phyloP scores from a whole-genome alignment of 176 grass and related monocot genomes.

The Cenchrus fungigraminus region DNA sequence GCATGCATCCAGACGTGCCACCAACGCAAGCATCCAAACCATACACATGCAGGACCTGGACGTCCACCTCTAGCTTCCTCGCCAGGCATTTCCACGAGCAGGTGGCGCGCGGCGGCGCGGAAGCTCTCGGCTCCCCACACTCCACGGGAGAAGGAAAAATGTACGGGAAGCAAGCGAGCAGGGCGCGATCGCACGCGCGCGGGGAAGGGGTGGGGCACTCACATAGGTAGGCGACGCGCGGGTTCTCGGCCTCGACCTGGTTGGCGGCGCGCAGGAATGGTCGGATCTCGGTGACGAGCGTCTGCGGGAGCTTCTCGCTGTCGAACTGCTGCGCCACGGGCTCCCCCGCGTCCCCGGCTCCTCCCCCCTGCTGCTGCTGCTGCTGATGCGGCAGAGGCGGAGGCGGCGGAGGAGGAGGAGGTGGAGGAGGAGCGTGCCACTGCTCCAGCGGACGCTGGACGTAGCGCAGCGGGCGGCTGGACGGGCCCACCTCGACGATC shows the following conservation, averaged over 20 bases:
- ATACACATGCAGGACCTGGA: background rate
- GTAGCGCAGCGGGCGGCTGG: conserved; percentile 46
- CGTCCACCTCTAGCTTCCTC: background rate
- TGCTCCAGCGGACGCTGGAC: conserved; percentile 15
- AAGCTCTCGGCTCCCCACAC: background rate
- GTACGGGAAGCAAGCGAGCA: background rate
- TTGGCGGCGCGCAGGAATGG: conserved; percentile 92
- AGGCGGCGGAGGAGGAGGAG: background rate
- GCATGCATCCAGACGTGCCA: background rate
- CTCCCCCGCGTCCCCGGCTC: background rate
- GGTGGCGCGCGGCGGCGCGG: background rate
- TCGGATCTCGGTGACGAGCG: conserved; percentile 69
- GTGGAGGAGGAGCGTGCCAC: conserved; percentile 27
- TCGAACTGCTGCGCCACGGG: conserved; percentile 56
- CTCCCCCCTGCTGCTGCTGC: background rate
- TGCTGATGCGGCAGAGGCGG: conserved; percentile 18
- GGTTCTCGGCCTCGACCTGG: conserved; percentile 72
- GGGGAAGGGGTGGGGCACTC: conserved; percentile 14
- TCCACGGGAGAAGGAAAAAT: background rate
- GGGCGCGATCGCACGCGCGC: background rate
- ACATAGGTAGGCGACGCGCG: conserved; percentile 95
- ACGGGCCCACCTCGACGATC: conserved; percentile 69
- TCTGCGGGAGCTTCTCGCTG: conserved; percentile 87
- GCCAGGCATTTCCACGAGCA: conserved; percentile 48
- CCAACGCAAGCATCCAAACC: background rate